These are phyloP conservation scores for Nasturtium officinale DNA, from an alignment of 345 rosid species.

Conservation along the genomic window DNA sequence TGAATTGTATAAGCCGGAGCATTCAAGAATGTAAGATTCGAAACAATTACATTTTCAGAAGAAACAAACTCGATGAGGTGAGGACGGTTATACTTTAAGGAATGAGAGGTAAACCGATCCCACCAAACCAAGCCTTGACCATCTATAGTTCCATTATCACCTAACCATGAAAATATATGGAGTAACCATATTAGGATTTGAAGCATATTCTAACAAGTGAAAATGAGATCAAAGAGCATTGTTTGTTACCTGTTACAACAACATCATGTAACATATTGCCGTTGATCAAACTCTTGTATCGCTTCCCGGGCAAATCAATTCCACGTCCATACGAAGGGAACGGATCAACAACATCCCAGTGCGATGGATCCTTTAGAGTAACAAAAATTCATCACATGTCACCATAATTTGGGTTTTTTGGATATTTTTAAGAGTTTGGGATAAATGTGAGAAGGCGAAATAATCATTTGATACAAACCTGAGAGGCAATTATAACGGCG, in stretches of 20 bases:
- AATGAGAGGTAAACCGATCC: constrained; percentile 51
- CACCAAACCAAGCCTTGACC: constrained; percentile 81
- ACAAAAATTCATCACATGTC: not conserved
- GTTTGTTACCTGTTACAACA: constrained; percentile 53
- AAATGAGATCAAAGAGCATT: not conserved
- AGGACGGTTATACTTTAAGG: constrained; percentile 54
- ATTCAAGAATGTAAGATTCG: constrained; percentile 58
- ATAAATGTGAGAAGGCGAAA: not conserved
- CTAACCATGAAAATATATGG: constrained; percentile 30
- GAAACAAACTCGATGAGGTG: constrained; percentile 57
- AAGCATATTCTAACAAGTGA: not conserved
- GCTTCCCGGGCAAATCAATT: constrained; percentile 49
- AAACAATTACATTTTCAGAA: constrained; percentile 49
- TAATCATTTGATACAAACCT: constrained; percentile 34
- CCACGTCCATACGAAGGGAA: constrained; percentile 65
- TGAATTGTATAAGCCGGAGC: constrained; percentile 70
- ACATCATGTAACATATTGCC: constrained; percentile 52
- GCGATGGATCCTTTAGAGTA: constrained; percentile 47
- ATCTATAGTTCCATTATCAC: constrained; percentile 71
- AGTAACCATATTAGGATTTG: not conserved
- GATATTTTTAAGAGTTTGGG: not conserved
- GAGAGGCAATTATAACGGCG: constrained; percentile 57
- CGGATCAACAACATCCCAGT: constrained; percentile 56
- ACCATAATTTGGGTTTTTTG: no score
- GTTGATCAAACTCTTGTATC: constrained; percentile 55